A percentile compares a stretch with the other conserved stretches of the same genome.
phyloP scores from a whole-genome alignment of 495 filamentous ascomycete species.

The Aspergillus heteromorphus region DNA sequence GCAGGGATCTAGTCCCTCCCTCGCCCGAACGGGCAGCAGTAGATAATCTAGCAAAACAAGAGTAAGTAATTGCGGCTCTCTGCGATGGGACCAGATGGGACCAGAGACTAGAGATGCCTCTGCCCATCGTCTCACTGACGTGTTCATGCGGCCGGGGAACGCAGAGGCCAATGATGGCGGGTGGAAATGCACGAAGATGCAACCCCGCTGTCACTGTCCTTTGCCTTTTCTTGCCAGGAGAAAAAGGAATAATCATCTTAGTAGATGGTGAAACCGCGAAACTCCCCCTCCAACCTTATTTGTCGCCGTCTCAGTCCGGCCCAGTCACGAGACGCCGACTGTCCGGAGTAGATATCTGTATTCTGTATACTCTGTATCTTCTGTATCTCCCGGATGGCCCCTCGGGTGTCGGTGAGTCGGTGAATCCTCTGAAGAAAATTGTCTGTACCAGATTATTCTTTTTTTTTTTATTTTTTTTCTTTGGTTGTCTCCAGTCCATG shows the following conservation, averaged over 20 bases:
- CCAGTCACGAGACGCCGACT: background rate
- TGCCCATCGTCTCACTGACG: constrained; percentile 14
- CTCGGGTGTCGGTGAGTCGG: no score
- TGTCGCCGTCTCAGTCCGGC: background rate
- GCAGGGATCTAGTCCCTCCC: constrained; percentile 10
- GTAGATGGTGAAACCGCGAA: background rate
- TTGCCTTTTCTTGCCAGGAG: background rate
- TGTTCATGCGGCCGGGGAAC: constrained; percentile 15
- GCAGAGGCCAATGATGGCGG: constrained; percentile 16
- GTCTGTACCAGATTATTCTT: no score
- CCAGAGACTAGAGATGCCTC: no score
- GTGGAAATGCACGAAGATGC: constrained; percentile 12
- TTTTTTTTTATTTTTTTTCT: background rate
- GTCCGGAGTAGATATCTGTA: background rate
- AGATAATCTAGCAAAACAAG: no score
- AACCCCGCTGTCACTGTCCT: background rate
- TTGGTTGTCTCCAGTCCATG: no score
- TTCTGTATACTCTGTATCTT: no score
- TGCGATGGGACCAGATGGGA: constrained; percentile 4
- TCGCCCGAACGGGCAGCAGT: background rate
- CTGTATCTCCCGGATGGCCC: no score
- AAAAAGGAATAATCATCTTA: background rate
- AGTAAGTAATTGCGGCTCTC: constrained; percentile 22
- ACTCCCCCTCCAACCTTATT: background rate
- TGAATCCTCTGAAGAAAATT: no score